phyloP scores from a whole-genome alignment of 257 asterid genomes.

The Nicotiana tabacum region DNA sequence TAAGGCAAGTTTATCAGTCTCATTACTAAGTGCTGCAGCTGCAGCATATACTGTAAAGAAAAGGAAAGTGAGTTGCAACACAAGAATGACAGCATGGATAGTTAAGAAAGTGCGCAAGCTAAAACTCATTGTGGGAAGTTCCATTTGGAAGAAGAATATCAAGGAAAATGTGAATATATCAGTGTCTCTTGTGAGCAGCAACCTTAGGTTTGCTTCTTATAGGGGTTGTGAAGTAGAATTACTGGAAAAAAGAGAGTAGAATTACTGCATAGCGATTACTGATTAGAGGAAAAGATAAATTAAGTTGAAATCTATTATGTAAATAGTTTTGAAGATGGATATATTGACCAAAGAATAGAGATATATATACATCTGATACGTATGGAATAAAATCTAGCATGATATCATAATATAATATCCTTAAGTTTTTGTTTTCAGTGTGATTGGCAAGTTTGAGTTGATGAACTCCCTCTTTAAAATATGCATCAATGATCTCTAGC shows the following conservation, averaged over 20 bases:
- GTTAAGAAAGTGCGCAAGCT: slow-evolving; percentile 11
- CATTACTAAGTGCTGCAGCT: slow-evolving; percentile 16
- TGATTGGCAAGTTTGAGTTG: not conserved
- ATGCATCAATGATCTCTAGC: not conserved
- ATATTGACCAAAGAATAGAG: not conserved
- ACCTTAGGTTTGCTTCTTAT: not conserved
- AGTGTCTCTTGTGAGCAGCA: not conserved
- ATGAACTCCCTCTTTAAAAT: not conserved
- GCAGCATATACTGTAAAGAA: slow-evolving; percentile 23
- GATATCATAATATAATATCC: not conserved
- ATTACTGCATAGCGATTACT: not conserved
- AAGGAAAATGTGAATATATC: not conserved
- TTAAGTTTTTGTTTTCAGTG: not conserved
- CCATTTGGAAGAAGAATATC: slow-evolving; percentile 14
- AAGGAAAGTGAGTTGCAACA: not conserved
- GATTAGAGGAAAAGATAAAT: not conserved
- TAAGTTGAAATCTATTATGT: not conserved
- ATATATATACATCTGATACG: not conserved
- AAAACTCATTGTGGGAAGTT: slow-evolving; percentile 2
- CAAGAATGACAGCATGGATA: slow-evolving; percentile 4
- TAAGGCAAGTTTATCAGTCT: slow-evolving; percentile 31
- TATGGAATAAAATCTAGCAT: not conserved
- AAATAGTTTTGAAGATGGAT: not conserved
- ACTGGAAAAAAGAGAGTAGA: not conserved
- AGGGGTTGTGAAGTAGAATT: not conserved